Evolutionary conservation across 2,329 filamentous ascomycete species (phyloP).

Genomic region (Lachnellula willkommii): DNA sequence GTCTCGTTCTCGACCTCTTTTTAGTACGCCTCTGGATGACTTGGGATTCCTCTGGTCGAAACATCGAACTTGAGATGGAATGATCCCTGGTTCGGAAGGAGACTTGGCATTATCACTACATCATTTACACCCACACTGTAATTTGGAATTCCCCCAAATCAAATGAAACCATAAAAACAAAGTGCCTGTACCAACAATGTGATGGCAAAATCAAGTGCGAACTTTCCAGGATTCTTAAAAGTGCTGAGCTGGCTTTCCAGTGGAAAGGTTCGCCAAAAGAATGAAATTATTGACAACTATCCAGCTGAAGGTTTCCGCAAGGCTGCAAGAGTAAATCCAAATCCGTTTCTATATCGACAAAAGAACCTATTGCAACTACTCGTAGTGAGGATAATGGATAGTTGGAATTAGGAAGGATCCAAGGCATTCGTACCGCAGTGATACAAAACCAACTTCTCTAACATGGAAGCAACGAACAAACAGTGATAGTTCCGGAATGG

Average conservation of each 20-base stretch:
- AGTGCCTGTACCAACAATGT: too few species aligned
- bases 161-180: too few species aligned
- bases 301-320: background rate
- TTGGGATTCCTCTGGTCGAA: background rate
- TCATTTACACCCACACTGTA: background rate
- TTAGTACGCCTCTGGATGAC: background rate
- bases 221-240: background rate
- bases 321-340: background rate
- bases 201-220: too few species aligned
- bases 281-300: background rate
- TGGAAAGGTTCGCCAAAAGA: background rate
- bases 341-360: background rate
- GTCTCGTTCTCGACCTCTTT: background rate
- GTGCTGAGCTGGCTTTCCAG: background rate
- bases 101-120: background rate
- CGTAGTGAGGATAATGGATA: too few species aligned
- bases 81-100: background rate
- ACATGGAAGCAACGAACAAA: too few species aligned
- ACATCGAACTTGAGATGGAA: background rate
- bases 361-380: background rate
- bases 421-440: too few species aligned
- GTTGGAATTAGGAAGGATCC: too few species aligned
- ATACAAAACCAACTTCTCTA: too few species aligned
- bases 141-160: background rate
- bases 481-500: too few species aligned